Evolutionary conservation across 192 early-diverging fungal genomes (phyloP).

Genomic region (Coemansia sp.): DNA sequence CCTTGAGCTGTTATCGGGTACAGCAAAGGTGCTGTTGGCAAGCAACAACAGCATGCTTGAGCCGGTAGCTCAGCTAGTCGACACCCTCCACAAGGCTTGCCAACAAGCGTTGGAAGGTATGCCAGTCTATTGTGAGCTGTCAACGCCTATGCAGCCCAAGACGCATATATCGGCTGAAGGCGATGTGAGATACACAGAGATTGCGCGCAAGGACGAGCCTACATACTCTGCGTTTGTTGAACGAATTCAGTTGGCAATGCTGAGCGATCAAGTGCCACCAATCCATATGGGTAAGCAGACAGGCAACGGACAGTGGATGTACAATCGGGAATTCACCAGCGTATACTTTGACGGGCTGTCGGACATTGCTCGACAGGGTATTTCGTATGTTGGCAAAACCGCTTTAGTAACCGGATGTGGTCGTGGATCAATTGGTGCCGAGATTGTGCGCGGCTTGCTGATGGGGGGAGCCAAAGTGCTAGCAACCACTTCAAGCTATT

Average conservation of each 20-base stretch:
- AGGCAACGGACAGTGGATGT: constrained; percentile 58
- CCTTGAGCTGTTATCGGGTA: constrained; percentile 76
- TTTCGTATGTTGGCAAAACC: constrained; percentile 77
- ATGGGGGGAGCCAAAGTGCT: constrained; percentile 88
- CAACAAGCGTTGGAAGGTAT: constrained; percentile 59
- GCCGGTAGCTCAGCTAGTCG: constrained; percentile 50
- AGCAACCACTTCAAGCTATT: constrained; percentile 89
- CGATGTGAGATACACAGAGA: constrained; percentile 74
- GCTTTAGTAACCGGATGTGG: constrained; percentile 91
- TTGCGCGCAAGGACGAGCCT: constrained; percentile 64
- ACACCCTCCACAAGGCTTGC: constrained; percentile 72
- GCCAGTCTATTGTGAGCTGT: constrained; percentile 84
- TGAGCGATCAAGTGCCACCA: constrained; percentile 14
- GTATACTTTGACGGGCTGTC: constrained; percentile 72
- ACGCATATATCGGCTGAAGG: constrained; percentile 71
- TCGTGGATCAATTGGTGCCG: no score
- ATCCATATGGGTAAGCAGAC: constrained; percentile 15
- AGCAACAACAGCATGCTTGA: constrained; percentile 65
- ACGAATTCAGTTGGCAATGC: constrained; percentile 55
- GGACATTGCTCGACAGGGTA: constrained; percentile 67
- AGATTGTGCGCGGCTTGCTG: constrained; percentile 83
- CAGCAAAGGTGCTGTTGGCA: constrained; percentile 53
- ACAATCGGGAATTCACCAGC: constrained; percentile 62
- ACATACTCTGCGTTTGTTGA: constrained; percentile 84
- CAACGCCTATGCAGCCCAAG: constrained; percentile 72